Base-by-base conservation (phyloP, 1,139 yeast species). In the Trichomonascaceae sp. region DNA sequence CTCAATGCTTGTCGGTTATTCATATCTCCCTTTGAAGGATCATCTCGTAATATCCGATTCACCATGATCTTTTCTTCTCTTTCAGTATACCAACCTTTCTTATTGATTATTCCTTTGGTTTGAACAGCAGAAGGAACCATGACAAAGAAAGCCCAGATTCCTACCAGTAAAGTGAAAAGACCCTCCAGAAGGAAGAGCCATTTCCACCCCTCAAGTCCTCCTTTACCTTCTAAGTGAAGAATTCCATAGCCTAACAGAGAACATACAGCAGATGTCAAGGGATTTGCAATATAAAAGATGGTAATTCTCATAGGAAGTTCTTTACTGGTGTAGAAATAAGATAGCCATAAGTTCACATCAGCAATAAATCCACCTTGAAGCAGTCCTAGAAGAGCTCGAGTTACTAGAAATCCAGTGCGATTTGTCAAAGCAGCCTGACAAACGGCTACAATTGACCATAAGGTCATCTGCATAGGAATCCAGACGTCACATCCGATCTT, bases 11-110 rank as follows among this genome's bases (percentile, higher is more conserved):
- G 81, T 56, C 87, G 72, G 60, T 83, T 83, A 64, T 82, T 76
- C 87, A 83, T 82, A 57, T 78, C 83, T 19, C 87, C 85, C 66
- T 83, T 83, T 2, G 79, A 69, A 1, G 87, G 86, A 61, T 83
- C 88, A 62, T 83, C 87, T 54, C 87, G 69, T 51, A 83, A 71
- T 0, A 82, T 73, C 52, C 84, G 71, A 62, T 82, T 83, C 32
- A 82, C 85, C n/a, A 81, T 76, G 45, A 83, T 81, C 55, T 75
- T 79, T 56, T 77, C 82, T 60, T 83, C 85, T 12, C 82, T 68
- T 8, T 77, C 82, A 8, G 76, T 75, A 59, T 76, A 82, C 82
- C 85, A 82, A n/a, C 85, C 85, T 39, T 80, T 76, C 4, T 75
- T 76, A 20, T 77, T 70, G 55, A 69, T 70, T 69, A 74, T 66